Base-by-base conservation (phyloP, 805 yeast genomes). In the Maudiozyma bulderi region DNA sequence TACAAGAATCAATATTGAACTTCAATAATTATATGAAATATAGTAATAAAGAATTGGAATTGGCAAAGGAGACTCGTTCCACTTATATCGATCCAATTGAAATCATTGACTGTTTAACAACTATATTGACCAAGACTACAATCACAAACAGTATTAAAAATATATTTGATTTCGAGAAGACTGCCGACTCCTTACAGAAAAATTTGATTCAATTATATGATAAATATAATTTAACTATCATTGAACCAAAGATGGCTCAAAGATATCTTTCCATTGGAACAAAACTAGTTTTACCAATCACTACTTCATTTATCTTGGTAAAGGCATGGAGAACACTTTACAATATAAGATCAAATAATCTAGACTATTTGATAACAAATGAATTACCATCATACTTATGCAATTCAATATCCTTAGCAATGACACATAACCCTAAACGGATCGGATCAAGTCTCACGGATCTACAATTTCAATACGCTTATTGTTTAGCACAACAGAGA, bases 401-500 rank as follows among this genome's bases (percentile, higher is more conserved):
- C 11, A 61, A 54, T 55, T 62, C 65, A 47, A 59, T 64, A 53
- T 53, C 53, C 6, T 51, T 56, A 31, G 43, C 51, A 13, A 32
- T 51, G 20, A 33, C 41, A 34, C 9, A 14, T 20, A 48, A 51
- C 26, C 43, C 37, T 8, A 38, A 28, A 5, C 39, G 37, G 13
- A 32, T 28, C 8, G 32, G 13, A 10, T n/a, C 29, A 7, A 31
- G 10, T 28, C 44, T 33, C 6, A 10, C 52, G 26, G 50, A 56
- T 28, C 49, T 57, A 44, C 57, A 61, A 39, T 75, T 68, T 58
- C 72, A 73, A 48, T 80, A 78, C 58, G 76, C 82, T 0, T 70
- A 73, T 44, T 65, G 70, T 5, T 63, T 79, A 39, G 73, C 82
- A 1, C 71, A 73, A 50, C 59, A 65, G 20, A 66, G 76, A 20